Conservation (phyloP, 2,329 filamentous ascomycete species). For the Cladorrhinum sp. region DNA sequence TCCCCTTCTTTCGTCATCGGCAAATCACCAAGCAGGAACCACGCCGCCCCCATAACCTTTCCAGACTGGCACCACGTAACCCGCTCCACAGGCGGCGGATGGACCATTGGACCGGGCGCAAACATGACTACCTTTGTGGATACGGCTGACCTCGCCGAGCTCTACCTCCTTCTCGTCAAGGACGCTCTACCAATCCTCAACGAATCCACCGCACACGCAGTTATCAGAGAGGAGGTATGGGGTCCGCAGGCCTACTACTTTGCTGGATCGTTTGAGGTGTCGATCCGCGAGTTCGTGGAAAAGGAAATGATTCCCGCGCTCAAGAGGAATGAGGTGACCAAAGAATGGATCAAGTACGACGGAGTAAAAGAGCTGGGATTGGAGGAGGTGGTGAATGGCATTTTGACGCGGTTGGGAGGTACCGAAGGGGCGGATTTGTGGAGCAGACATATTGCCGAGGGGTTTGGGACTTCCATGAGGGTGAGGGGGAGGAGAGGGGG, state of each 20-base stretch:
- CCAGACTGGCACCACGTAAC: slow-evolving; percentile 11
- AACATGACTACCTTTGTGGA: slow-evolving; percentile 13
- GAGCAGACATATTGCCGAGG: slow-evolving; percentile 15
- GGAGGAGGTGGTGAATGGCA: slow-evolving; percentile 1
- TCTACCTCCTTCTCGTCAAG: slow-evolving; percentile 6
- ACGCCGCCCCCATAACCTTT: slow-evolving; percentile 9
- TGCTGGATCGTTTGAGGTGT: slow-evolving; percentile 6
- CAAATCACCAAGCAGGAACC: slow-evolving; percentile 1
- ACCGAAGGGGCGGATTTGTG: slow-evolving; percentile 2
- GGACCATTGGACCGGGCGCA: slow-evolving; percentile 1
- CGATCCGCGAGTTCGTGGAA: slow-evolving; percentile 6
- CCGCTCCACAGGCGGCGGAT: neutral
- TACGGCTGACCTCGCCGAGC: slow-evolving; percentile 4
- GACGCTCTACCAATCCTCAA: slow-evolving; percentile 1
- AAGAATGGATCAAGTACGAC: neutral
- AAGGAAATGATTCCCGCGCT: slow-evolving; percentile 1
- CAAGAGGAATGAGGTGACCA: neutral
- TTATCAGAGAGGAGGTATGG: neutral
- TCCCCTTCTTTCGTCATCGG: slow-evolving; percentile 15
- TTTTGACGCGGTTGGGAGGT: neutral
- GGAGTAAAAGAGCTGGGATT: neutral
- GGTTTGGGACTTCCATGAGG: slow-evolving; percentile 14
- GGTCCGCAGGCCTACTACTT: slow-evolving; percentile 13
- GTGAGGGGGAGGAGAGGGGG: slow-evolving; percentile 4
- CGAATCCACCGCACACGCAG: neutral